These are phyloP conservation scores for Neofusicoccum laricinum DNA, from an alignment of 2,329 filamentous ascomycete species.

Conservation along the genomic window DNA sequence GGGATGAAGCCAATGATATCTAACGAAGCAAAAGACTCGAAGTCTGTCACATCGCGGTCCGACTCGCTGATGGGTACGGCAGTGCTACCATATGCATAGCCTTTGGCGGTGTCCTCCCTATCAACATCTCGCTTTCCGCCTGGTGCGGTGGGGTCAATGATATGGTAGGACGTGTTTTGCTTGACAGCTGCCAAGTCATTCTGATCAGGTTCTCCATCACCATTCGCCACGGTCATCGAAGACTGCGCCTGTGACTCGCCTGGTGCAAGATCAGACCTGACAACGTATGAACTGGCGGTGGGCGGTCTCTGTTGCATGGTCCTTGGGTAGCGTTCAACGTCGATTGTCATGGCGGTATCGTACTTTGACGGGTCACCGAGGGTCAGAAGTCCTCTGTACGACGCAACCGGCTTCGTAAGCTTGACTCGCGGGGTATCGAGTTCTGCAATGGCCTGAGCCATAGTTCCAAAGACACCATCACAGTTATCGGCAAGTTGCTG, in stretches of 20 bases:
- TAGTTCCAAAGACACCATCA: conserved; percentile 69
- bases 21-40: conserved; percentile 72
- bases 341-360: conserved; percentile 73
- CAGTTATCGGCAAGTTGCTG: conserved; percentile 65
- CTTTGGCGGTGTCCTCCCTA: conserved; percentile 81
- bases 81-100: conserved; percentile 89
- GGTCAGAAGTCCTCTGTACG: conserved; percentile 75
- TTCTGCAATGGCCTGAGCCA: conserved; percentile 80
- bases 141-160: conserved; percentile 70
- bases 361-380: conserved; percentile 75
- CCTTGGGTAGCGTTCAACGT: conserved; percentile 87
- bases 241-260: conserved; percentile 50
- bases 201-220: conserved; percentile 32
- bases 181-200: conserved; percentile 65
- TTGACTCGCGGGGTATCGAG: conserved; percentile 77
- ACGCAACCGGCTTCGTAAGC: conserved; percentile 68
- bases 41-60: conserved; percentile 83
- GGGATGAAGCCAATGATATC: conserved; percentile 86
- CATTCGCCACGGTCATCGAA: conserved; percentile 26
- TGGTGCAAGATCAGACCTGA: conserved; percentile 43
- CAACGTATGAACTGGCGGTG: conserved; percentile 73
- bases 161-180: conserved; percentile 73
- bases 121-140: conserved; percentile 81
- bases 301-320: conserved; percentile 74
- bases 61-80: conserved; percentile 85